phyloP scores from a whole-genome alignment of 768 basidiomycete genomes.

The Suillus subalutaceus region DNA sequence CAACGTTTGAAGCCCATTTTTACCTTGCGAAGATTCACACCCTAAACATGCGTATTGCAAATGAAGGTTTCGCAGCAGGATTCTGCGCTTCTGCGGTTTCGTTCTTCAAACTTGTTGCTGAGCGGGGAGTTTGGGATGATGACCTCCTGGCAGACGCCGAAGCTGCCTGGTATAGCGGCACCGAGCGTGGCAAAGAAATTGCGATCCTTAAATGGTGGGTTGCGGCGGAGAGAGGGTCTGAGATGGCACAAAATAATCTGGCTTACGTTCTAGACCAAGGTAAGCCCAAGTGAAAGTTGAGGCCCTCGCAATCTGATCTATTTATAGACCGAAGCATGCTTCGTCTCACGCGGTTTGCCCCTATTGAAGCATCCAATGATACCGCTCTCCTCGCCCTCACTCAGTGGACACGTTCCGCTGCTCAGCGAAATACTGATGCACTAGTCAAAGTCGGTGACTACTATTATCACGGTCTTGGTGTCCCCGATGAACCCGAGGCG shows the following conservation, averaged over 20 bases:
- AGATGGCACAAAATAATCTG: constrained; percentile 93
- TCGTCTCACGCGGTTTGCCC: constrained; percentile 67
- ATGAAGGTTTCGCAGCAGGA: constrained; percentile 55
- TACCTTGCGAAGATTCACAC: constrained; percentile 87
- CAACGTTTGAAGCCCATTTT: constrained; percentile 94
- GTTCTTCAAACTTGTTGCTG: constrained; percentile 90
- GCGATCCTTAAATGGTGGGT: constrained; percentile 96
- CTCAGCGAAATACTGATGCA: constrained; percentile 93
- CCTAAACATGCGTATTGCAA: constrained; percentile 46
- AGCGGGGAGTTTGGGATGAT: constrained; percentile 87
- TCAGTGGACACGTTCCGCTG: constrained; percentile 94
- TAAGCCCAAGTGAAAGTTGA: constrained; percentile 39
- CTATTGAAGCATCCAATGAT: constrained; percentile 75
- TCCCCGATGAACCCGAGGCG: constrained; percentile 65
- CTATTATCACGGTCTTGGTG: constrained; percentile 89
- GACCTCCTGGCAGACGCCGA: constrained; percentile 84
- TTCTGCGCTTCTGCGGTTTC: constrained; percentile 90
- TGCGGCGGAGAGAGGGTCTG: constrained; percentile 89
- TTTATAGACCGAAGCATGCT: constrained; percentile 68
- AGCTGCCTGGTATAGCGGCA: constrained; percentile 67
- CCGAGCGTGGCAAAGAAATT: constrained; percentile 72
- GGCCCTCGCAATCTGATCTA: constrained; percentile 15
- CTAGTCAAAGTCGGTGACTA: constrained; percentile 98
- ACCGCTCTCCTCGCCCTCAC: constrained; percentile 84
- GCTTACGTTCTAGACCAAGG: constrained; percentile 94